These are phyloP conservation scores for Zelonia costaricensis DNA, from an alignment of 208 protist genomes.

Conservation along the genomic window DNA sequence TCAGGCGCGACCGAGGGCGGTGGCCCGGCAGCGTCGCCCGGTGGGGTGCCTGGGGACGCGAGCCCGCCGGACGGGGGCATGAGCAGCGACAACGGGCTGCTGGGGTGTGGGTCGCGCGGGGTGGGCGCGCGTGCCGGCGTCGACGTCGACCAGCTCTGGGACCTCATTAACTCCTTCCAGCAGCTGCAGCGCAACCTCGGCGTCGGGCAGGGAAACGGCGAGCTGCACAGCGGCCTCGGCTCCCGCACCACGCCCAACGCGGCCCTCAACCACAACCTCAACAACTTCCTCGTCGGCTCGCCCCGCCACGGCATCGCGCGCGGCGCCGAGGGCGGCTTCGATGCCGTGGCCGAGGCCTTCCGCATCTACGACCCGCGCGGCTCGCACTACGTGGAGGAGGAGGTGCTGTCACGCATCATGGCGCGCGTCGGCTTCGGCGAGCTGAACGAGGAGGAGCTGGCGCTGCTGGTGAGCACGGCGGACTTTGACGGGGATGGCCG, in stretches of 20 bases:
- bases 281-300: conserved; percentile 11
- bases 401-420: conserved; percentile 86
- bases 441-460: conserved; percentile 82
- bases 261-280: conserved; percentile 2
- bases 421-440: conserved; percentile 84
- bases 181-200: conserved; percentile 24
- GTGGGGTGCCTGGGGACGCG: no score
- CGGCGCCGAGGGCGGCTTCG: conserved; percentile 39
- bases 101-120: not conserved
- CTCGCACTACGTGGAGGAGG: conserved; percentile 79
- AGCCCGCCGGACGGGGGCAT: no score
- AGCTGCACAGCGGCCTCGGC: not conserved
- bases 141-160: conserved; percentile 84
- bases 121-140: conserved; percentile 38
- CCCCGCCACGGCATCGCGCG: not conserved
- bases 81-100: no score
- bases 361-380: conserved; percentile 90
- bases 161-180: conserved; percentile 85
- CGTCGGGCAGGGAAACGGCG: no score
- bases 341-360: conserved; percentile 87
- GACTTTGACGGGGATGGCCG: conserved; percentile 93
- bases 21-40: no score
- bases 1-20: not conserved
- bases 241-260: conserved; percentile 3
- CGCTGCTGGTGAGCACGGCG: conserved; percentile 88